A percentile compares a stretch with the other conserved stretches of the same genome.
Evolutionary conservation across 345 rosid species (phyloP).

Genomic region (Raphanus raphanistrum): DNA sequence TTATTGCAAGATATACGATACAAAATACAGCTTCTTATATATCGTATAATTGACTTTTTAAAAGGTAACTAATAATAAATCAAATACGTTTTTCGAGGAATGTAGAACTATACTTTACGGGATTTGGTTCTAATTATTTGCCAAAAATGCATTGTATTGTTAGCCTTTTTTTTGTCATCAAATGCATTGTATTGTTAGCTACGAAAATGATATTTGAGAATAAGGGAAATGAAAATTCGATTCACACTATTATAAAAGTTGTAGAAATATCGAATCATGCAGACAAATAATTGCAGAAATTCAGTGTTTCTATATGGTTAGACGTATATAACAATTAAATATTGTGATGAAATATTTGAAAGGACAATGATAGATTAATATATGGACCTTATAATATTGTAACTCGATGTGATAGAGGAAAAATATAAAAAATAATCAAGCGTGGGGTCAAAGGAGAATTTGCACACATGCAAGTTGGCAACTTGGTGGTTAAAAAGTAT

Average conservation of each 20-base stretch:
- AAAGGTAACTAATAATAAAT: neutral
- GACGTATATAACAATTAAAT: neutral
- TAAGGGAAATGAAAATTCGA: conserved; percentile 7
- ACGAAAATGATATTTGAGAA: neutral
- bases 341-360: conserved; percentile 14
- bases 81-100: neutral
- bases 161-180: neutral
- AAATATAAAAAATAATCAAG: conserved; percentile 10
- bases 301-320: conserved; percentile 30
- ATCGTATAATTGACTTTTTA: neutral
- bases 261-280: conserved; percentile 20
- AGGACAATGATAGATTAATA: conserved; percentile 15
- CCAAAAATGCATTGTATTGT: neutral
- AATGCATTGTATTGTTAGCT: neutral
- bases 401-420: conserved; percentile 26
- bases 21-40: neutral
- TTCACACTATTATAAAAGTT: conserved; percentile 7
- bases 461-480: conserved; percentile 42
- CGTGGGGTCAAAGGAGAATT: conserved; percentile 39
- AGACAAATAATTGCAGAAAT: conserved; percentile 13
- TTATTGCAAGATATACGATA: neutral
- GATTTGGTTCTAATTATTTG: neutral
- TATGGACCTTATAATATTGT: conserved; percentile 4
- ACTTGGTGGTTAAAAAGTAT: conserved; percentile 38
- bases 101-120: neutral